Conservation (phyloP, 2,329 filamentous ascomycete species). For the Beauveria bassiana region DNA sequence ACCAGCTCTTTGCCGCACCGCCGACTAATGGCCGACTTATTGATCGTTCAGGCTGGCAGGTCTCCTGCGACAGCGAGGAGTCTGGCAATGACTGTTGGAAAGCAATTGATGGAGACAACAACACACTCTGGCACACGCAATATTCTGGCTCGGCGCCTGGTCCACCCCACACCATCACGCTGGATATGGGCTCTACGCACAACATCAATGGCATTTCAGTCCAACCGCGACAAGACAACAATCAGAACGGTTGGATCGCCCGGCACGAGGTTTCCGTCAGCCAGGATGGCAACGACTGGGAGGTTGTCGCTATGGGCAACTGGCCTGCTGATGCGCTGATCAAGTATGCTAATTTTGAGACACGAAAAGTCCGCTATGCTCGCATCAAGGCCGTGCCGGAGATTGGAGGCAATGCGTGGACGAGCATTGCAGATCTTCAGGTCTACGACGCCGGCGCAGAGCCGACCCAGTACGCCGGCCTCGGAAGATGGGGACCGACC, state of each 20-base stretch:
- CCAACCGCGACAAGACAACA: conserved; percentile 21
- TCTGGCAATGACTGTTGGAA: conserved; percentile 21
- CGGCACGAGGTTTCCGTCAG: conserved; percentile 23
- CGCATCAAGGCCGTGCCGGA: conserved; percentile 23
- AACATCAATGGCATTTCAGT: conserved; percentile 24
- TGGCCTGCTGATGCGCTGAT: conserved; percentile 21
- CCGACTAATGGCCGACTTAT: neutral
- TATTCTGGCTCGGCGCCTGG: neutral
- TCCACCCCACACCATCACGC: conserved; percentile 23
- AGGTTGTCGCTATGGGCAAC: conserved; percentile 20
- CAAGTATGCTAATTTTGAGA: conserved; percentile 27
- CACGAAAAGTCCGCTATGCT: conserved; percentile 22
- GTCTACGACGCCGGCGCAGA: conserved; percentile 22
- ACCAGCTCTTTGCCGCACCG: neutral
- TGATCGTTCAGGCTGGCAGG: conserved; percentile 17
- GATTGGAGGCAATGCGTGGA: conserved; percentile 21
- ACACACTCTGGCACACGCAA: conserved; percentile 22
- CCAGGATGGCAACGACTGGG: conserved; percentile 21
- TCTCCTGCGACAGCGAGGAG: conserved; percentile 22
- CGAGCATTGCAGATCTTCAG: conserved; percentile 25
- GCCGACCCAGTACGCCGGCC: conserved; percentile 14
- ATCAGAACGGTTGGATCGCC: conserved; percentile 22
- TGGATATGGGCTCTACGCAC: conserved; percentile 21
- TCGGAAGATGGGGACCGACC: conserved; percentile 26
- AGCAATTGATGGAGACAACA: conserved; percentile 22